Evolutionary conservation across 768 basidiomycete genomes (phyloP), one percentile per base, ranked within the genome.

Genomic region (Leccinum subtestaceum): DNA sequence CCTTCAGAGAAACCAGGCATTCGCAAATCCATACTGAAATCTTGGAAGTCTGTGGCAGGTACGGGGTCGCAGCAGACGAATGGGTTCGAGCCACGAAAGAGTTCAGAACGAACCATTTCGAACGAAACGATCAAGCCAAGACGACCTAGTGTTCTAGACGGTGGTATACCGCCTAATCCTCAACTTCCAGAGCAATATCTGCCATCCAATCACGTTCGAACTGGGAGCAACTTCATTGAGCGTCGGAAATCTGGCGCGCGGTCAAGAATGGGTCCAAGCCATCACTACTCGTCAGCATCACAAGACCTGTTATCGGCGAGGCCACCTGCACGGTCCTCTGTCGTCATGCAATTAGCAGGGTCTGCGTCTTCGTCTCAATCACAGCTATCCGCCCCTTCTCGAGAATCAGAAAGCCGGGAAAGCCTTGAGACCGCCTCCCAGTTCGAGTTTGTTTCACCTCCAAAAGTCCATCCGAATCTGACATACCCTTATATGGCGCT

Each of bases 11-110:
- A 78, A 65, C 67, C 72, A 9, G 76, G 72, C 25, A 76, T 76
- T 52, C 82, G 85, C 46, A 90, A 88, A 75, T 91, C 89, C 11
- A 90, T 91, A 59, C 71, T 90, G 63, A 89, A 89, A 69, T 76
- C 78, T 10, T 83, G 82, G 81, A 86, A 84, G 68, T 78, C 81
- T 13, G 72, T 78, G 6, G 74, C 80, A 10, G 72, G 74, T 5
- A 67, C 68, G 1, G 70, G 69, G 7, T 65, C 73, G 15, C 73
- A 70, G 53, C 66, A 66, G 29, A 57, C 65, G 23, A 74, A 69
- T 57, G 59, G 68, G 7, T 62, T 67, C 15, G 76, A 79, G 52
- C 67, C 70, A 51, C 75, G 77, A 34, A 66, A 72, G 63, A 77
- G 75, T 65, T 65, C 76, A 46, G 81, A 79, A 62, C 76, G 75